phyloP scores from a whole-genome alignment of 225 moss, liverwort and hornwort species.

The Antitrichia curtipendula region DNA sequence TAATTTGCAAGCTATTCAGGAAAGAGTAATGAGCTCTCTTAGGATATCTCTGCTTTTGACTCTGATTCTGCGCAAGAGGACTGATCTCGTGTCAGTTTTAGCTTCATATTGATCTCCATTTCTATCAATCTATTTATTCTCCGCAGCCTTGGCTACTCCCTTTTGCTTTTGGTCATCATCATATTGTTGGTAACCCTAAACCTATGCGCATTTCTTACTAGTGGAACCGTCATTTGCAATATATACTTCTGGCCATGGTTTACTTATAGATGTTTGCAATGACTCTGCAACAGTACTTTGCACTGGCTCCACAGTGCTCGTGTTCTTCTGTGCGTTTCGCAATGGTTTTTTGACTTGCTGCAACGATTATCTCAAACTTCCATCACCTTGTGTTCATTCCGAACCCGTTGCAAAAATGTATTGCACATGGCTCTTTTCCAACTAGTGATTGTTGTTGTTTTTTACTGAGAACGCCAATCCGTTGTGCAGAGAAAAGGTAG shows the following conservation, averaged over 20 bases:
- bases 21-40: background rate
- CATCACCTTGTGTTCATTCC: background rate
- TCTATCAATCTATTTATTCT: background rate
- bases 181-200: background rate
- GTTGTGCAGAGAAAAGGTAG: background rate
- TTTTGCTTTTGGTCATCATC: background rate
- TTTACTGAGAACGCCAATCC: background rate
- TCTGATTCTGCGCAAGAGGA: background rate
- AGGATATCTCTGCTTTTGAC: background rate
- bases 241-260: background rate
- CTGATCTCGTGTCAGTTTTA: background rate
- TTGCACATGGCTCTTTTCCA: background rate
- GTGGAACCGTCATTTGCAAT: background rate
- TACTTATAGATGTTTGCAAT: background rate
- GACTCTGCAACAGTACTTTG: background rate
- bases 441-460: background rate
- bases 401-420: background rate
- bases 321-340: background rate
- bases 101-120: background rate
- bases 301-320: background rate
- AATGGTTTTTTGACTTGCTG: background rate
- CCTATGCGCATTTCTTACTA: background rate
- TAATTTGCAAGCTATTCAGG: background rate
- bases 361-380: background rate
- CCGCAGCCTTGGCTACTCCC: background rate